Evolutionary conservation across 805 yeast genomes (phyloP).

Genomic region (Priceomyces castillae): DNA sequence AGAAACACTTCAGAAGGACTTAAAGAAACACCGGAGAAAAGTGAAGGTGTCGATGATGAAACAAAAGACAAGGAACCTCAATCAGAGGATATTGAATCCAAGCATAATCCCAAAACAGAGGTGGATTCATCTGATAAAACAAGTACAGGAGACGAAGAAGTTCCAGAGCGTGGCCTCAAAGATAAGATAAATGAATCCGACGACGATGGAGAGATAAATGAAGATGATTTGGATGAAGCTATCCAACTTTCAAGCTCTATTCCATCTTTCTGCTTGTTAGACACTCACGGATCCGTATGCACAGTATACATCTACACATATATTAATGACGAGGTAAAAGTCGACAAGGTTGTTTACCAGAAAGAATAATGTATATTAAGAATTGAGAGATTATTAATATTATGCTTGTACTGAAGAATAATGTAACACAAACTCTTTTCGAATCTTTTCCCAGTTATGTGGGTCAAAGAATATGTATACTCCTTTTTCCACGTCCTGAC

Average conservation of each 20-base stretch:
- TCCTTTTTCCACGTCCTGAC: constrained; percentile 87
- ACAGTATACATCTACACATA: constrained; percentile 83
- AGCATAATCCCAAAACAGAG: constrained; percentile 3
- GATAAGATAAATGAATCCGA: constrained; percentile 6
- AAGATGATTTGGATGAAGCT: constrained; percentile 19
- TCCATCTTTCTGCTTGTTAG: constrained; percentile 88
- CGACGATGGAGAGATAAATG: constrained; percentile 10
- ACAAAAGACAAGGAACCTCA: constrained; percentile 1
- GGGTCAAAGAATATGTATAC: constrained; percentile 94
- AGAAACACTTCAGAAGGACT: constrained; percentile 22
- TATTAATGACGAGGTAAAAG: constrained; percentile 79
- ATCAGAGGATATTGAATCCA: neutral
- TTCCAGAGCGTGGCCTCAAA: neutral
- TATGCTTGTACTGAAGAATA: constrained; percentile 38
- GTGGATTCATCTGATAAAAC: constrained; percentile 1
- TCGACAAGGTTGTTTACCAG: constrained; percentile 67
- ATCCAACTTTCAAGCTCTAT: constrained; percentile 32
- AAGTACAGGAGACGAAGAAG: neutral
- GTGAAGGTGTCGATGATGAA: constrained; percentile 6
- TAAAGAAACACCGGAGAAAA: constrained; percentile 2
- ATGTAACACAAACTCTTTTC: constrained; percentile 58
- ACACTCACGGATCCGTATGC: constrained; percentile 75
- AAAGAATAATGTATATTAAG: constrained; percentile 20
- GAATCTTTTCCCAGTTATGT: constrained; percentile 91
- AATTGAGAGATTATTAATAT: constrained; percentile 3